Evolutionary conservation across 306 rosid species (phyloP).

Genomic region (Calophaca sinica): DNA sequence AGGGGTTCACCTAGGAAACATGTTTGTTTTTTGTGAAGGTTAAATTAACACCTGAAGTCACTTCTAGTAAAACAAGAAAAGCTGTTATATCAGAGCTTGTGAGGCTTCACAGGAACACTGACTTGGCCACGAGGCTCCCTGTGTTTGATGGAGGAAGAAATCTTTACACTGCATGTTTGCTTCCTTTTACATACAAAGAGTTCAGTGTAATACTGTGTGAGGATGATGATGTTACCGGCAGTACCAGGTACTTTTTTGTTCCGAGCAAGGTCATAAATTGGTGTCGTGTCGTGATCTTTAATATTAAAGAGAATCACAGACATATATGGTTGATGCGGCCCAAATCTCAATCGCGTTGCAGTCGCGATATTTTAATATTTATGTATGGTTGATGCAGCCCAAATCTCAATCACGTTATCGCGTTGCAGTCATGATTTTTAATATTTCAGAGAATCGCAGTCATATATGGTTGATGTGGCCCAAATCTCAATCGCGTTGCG

Average conservation of each 20-base stretch:
- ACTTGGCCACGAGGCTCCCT: conserved; percentile 54
- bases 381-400: no score
- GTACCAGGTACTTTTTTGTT: conserved; percentile 35
- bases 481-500: no score
- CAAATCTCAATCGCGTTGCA: no score
- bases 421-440: no score
- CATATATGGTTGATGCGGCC: no score
- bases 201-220: conserved; percentile 41
- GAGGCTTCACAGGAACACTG: conserved; percentile 49
- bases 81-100: conserved; percentile 57
- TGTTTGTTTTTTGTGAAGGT: conserved; percentile 45
- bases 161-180: conserved; percentile 61
- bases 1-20: not conserved
- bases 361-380: no score
- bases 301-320: no score
- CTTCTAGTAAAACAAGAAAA: conserved; percentile 51
- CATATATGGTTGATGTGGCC: no score
- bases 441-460: no score
- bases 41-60: conserved; percentile 53
- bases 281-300: no score
- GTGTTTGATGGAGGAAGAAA: conserved; percentile 61
- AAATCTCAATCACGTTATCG: no score
- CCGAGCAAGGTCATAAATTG: not conserved
- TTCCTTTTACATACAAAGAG: conserved; percentile 57
- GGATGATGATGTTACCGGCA: conserved; percentile 42